A percentile compares a stretch with the other conserved stretches of the same genome.
Evolutionary conservation across 129 eudicot species (phyloP).

Genomic region (Logfia minima): DNA sequence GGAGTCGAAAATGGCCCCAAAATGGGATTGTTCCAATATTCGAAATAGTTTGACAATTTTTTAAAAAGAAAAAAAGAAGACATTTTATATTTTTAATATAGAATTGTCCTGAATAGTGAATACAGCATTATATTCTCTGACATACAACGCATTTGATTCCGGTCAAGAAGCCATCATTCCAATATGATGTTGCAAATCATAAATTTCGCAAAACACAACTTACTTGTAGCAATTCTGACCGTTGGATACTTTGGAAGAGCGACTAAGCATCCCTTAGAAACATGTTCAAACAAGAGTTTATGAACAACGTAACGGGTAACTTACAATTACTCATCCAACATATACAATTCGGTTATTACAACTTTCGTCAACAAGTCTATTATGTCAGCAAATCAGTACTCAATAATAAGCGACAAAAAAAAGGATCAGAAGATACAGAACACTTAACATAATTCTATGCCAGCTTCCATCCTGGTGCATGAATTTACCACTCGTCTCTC

Average conservation of each 20-base stretch:
- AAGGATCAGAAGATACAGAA: background rate
- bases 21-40: too few relatives aligned
- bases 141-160: too few relatives aligned
- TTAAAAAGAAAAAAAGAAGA: too few relatives aligned
- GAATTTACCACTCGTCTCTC: conserved; percentile 26
- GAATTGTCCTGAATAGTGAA: too few relatives aligned
- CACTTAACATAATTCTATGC: conserved; percentile 2
- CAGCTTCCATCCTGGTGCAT: conserved; percentile 29
- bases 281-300: background rate
- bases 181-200: too few relatives aligned
- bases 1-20: too few relatives aligned
- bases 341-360: background rate
- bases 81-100: too few relatives aligned
- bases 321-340: conserved; percentile 12
- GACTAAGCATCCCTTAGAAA: background rate
- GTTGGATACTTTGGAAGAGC: background rate
- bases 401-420: background rate
- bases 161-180: background rate
- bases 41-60: too few relatives aligned
- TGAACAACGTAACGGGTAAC: background rate
- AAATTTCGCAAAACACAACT: background rate
- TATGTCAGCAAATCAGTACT: background rate
- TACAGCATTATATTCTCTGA: too few relatives aligned
- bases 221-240: background rate
- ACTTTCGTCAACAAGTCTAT: background rate